Base-by-base conservation (phyloP, 768 basidiomycete genomes). In the Russula ochroleuca region DNA sequence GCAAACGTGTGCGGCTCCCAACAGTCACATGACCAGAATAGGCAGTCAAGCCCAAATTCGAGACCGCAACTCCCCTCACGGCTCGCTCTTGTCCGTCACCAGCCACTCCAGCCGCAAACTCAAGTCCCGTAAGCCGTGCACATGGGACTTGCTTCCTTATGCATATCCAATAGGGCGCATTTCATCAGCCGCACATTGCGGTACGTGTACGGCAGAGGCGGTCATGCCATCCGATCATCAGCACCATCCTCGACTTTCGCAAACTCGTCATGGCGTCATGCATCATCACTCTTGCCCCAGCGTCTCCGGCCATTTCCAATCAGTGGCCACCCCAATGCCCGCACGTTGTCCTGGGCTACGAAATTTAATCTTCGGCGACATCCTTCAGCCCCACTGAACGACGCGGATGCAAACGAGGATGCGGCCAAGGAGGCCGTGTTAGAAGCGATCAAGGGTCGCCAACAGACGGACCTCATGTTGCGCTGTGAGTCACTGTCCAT, bases 401-500 rank as follows among this genome's bases (percentile, higher is more conserved):
- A 13, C 19, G 59, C 71, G 37, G 73, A 75, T 50, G 66, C 65
- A 43, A 83, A 87, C 70, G 89, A 93, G 74, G 88, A 91, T 70
- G 79, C 79, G 38, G 82, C 87, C 1, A 85, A 86, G 70, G 82
- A 81, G 33, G 85, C 86, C 56, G 86, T 94, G 64, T 76, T 93
- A 54, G 91, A 92, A 68, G 86, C 90, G 63, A 86, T 92, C 83
- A 91, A 91, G 73, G 88, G 89, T 61, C 83, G 92, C 57, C 88
- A 93, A 70, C 90, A 92, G 25, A 84, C 91, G 38, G 94, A 96
- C 70, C 85, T 95, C 65, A 90, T 92, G 85, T 78, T 97, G 64
- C 85, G 93, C 69, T 96, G 94, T 94, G 72, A 78, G 91, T 83
- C 57, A 66, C 59, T 13, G 23, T 59, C 43, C 40, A n/a, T 41